These are phyloP conservation scores for Allium cepa DNA, from an alignment of 106 monocot species.

Conservation along the genomic window DNA sequence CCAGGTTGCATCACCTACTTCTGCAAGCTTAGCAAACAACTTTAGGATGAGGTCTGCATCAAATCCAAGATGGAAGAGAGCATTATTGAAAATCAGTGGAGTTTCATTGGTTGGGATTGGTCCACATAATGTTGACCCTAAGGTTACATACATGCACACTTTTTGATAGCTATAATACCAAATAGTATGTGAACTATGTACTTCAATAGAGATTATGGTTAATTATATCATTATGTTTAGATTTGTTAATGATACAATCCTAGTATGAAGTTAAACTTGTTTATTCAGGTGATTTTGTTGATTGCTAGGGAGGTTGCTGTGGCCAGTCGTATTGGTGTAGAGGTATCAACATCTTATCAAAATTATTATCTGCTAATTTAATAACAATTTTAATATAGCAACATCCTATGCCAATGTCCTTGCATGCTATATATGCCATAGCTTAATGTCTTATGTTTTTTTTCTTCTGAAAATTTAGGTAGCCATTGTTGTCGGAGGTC, in stretches of 20 bases:
- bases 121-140: slow-evolving; percentile 82
- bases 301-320: slow-evolving; percentile 89
- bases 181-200: slow-evolving; percentile 2
- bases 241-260: too few relatives aligned
- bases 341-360: slow-evolving; percentile 40
- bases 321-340: slow-evolving; percentile 62
- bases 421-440: neutral
- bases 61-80: slow-evolving; percentile 83
- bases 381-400: neutral
- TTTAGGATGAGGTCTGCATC: slow-evolving; percentile 49
- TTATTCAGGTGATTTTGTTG: slow-evolving; percentile 57
- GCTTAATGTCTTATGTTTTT: neutral
- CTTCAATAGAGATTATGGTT: neutral
- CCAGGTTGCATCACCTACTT: slow-evolving; percentile 27
- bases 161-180: neutral
- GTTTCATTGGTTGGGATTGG: slow-evolving; percentile 51
- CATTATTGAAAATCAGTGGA: slow-evolving; percentile 87
- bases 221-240: too few relatives aligned
- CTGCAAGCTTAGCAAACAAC: slow-evolving; percentile 27
- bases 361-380: neutral
- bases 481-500: slow-evolving; percentile 92
- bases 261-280: too few relatives aligned
- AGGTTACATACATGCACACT: slow-evolving; percentile 22
- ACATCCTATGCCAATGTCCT: neutral
- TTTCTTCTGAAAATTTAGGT: slow-evolving; percentile 36